Evolutionary conservation across 1,284 basidiomycete genomes (phyloP), one percentile per base, ranked within the genome.

Genomic region (Melampsora americana): DNA sequence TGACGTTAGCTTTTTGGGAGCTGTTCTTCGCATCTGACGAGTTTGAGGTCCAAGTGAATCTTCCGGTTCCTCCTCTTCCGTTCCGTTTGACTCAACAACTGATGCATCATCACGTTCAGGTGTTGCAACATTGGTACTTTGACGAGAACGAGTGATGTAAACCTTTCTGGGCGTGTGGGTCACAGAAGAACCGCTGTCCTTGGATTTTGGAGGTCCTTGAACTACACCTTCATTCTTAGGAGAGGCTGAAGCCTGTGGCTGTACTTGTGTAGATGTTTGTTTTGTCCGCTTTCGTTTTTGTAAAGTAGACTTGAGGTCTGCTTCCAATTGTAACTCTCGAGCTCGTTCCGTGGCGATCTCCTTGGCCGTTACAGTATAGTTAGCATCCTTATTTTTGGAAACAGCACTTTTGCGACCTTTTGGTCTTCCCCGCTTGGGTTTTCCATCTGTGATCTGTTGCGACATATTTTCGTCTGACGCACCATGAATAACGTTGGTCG

Each of bases 221-320:
- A 61, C 42, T 53, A n/a, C 65, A 50, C 44, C 66, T 66, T 61
- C 61, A 42, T 75, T 75, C n/a, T 46, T 66, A 30, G 48, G 39
- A 35, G 64, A 46, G 11, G 35, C 26, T n/a, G 66, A 60, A 30
- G 64, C 44, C 11, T 30, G 2, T 23, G 35, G 18, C 18, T 56
- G 64, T 46, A 48, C n/a, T 62, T 75, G 53, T 30, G 64, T 39
- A 18, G 39, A 39, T 11, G 26, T 14, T 48, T 30, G 72, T 12
- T 62, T 75, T 9, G 56, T 42, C 16, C 64, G 39, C 60, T 65
- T 56, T 23, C 72, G 72, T 59, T 75, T 67, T 12, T 44, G 65
- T 46, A 75, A 65, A 50, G 66, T 75, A 46, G 60, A 50, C 66
- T 65, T 53, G 18, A 75, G 42, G 50, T 75, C 64, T 7, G 72